phyloP scores from a whole-genome alignment of 768 basidiomycete species.

The Amanita pseudoporphyria region DNA sequence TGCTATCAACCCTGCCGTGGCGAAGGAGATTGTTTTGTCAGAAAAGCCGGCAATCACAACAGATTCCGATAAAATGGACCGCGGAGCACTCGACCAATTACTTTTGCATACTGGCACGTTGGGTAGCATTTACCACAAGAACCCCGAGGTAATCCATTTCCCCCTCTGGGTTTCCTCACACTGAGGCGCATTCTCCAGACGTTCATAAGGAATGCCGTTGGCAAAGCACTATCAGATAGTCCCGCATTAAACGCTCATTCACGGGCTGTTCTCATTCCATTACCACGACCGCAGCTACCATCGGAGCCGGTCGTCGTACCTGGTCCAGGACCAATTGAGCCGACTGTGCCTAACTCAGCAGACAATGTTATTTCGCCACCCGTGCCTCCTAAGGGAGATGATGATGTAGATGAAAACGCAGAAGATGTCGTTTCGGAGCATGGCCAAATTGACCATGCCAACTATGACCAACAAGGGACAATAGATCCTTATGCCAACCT shows the following conservation, averaged over 20 bases:
- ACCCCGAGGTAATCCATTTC: slow-evolving; percentile 59
- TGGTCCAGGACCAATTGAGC: slow-evolving; percentile 57
- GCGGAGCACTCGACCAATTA: slow-evolving; percentile 91
- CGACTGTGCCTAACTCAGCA: slow-evolving; percentile 18
- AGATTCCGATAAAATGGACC: slow-evolving; percentile 95
- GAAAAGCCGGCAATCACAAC: slow-evolving; percentile 98
- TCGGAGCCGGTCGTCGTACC: slow-evolving; percentile 36
- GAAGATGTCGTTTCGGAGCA: slow-evolving; percentile 20
- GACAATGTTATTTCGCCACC: slow-evolving; percentile 20
- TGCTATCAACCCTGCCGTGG: slow-evolving; percentile 83
- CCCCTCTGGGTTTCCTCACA: neutral
- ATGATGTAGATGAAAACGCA: slow-evolving; percentile 19
- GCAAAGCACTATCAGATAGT: slow-evolving; percentile 76
- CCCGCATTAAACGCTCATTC: slow-evolving; percentile 85
- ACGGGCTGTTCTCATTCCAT: slow-evolving; percentile 56
- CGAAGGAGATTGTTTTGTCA: slow-evolving; percentile 82
- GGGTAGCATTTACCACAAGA: slow-evolving; percentile 97
- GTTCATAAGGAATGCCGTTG: slow-evolving; percentile 85
- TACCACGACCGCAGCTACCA: slow-evolving; percentile 43
- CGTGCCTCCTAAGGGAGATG: slow-evolving; percentile 19
- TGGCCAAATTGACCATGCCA: slow-evolving; percentile 25
- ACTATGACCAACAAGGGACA: slow-evolving; percentile 30
- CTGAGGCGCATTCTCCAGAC: slow-evolving; percentile 39
- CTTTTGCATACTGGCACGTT: slow-evolving; percentile 89
- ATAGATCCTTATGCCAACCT: slow-evolving; percentile 80